Conservation (phyloP, 352 stramenopile genomes). For the Phytopythium mirpurense region DNA sequence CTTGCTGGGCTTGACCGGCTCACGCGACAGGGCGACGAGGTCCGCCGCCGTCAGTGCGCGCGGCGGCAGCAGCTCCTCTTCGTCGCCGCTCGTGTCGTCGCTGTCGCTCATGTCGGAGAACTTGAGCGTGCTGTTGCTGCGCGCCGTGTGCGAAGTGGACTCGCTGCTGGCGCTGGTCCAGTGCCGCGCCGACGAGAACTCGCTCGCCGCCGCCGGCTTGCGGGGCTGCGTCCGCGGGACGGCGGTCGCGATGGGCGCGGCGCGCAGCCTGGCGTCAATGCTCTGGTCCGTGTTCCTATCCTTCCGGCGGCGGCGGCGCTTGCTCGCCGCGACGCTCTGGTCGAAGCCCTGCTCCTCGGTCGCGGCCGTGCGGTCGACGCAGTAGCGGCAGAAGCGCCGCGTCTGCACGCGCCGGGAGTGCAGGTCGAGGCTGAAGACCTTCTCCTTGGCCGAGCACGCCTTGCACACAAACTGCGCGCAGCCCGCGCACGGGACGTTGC, state of each 20-base stretch:
- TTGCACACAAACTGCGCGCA: conserved; percentile 47
- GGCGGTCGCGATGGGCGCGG: background rate
- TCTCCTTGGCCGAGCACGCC: conserved; percentile 38
- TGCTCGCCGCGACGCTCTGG: conserved; percentile 18
- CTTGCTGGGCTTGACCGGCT: background rate
- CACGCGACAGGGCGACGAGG: conserved; percentile 3
- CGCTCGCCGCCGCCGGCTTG: background rate
- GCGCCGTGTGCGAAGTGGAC: background rate
- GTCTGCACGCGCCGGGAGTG: conserved; percentile 27
- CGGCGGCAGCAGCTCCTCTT: background rate
- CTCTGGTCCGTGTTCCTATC: conserved; percentile 10
- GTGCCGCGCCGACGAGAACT: conserved; percentile 7
- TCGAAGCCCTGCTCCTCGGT: conserved; percentile 27
- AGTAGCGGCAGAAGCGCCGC: conserved; percentile 42
- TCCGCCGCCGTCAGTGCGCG: conserved; percentile 1
- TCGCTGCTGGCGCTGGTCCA: background rate
- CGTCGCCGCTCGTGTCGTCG: background rate
- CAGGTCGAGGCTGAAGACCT: conserved; percentile 38
- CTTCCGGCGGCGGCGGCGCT: conserved; percentile 7
- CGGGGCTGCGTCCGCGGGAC: background rate
- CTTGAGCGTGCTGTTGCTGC: background rate
- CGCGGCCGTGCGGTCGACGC: conserved; percentile 31
- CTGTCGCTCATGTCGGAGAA: conserved; percentile 7
- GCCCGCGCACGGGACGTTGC: conserved; percentile 30
- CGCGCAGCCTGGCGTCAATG: conserved; percentile 6